Percentiles rank a stretch among this genome's conserved stretches.
These are phyloP conservation scores for Lachnellula hyalina DNA, from an alignment of 2,329 filamentous ascomycete species.

Conservation along the genomic window DNA sequence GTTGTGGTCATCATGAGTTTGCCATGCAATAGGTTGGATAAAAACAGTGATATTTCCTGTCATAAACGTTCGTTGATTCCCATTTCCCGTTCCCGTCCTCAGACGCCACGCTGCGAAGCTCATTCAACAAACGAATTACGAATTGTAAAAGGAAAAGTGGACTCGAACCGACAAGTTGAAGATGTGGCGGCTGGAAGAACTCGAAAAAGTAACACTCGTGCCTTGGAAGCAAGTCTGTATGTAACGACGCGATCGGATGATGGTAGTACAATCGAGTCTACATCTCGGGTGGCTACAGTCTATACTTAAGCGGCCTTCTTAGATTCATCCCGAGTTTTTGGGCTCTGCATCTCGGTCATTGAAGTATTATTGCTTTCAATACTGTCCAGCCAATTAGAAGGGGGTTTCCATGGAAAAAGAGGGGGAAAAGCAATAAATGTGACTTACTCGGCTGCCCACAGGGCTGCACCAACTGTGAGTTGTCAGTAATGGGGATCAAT, in stretches of 20 bases:
- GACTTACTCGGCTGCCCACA: neutral
- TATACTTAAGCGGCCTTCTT: slow-evolving; percentile 18
- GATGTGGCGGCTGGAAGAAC: slow-evolving; percentile 6
- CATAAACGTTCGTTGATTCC: neutral
- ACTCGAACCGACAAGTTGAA: neutral
- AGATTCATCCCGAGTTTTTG: slow-evolving; percentile 10
- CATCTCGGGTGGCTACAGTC: slow-evolving; percentile 21
- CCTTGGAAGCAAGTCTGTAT: slow-evolving; percentile 9
- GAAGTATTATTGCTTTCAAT: slow-evolving; percentile 48
- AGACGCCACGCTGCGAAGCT: neutral
- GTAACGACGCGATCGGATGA: slow-evolving; percentile 9
- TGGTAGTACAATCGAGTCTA: slow-evolving; percentile 7
- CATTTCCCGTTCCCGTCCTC: neutral
- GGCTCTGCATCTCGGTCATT: slow-evolving; percentile 24
- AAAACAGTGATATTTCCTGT: too few relatives aligned
- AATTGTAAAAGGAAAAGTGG: neutral
- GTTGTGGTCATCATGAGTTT: too few relatives aligned
- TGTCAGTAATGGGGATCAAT: neutral
- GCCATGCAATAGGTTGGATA: neutral
- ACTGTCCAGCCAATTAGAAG: slow-evolving; percentile 78
- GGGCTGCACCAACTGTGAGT: neutral
- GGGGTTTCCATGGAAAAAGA: slow-evolving; percentile 6
- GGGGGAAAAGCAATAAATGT: too few relatives aligned
- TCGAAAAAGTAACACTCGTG: slow-evolving; percentile 8
- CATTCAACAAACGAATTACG: neutral